Evolutionary conservation across 1,284 basidiomycete species (phyloP), one percentile per base, ranked within the genome.

Genomic region (Malassezia vespertilionis): DNA sequence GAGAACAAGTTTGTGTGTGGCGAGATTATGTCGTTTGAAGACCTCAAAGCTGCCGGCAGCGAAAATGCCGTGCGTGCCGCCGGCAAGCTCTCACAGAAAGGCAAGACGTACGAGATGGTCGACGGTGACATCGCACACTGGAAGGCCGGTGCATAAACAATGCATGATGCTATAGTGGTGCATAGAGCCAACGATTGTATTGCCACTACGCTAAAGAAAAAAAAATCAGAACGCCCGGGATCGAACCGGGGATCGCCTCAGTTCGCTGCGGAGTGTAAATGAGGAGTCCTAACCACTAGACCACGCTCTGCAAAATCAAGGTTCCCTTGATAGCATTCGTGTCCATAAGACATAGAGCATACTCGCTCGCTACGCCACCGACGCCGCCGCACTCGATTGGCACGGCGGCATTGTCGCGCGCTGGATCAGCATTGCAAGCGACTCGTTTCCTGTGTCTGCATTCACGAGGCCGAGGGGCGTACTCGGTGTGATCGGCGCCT

Each of bases 1-100:
- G 86, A 96, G 76, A 86, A 91, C 73, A 93, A 93, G 75, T 96
- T 97, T 64, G 86, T 99, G n/a, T 97, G 91, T 64, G 93, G 91
- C 74, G 91, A 97, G 74, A 95, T 97, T 71, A 95, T 96, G 86
- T 69, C 81, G 4, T 95, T 82, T 65, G 81, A 82, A 0, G 93
- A 96, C 71, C 76, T 99, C 56, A 84, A 84, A 71, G 88, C 95
- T 73, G 76, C 89, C 63, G 91, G 89, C 12, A 83, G 81, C 55
- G 93, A 99, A 76, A 59, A 79, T 3, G 81, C 83, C 10, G 89
- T 93, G 70, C 96, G 96, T 75, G 86, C 90, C 46, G 88, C 84
- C 17, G 93, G 93, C 33, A 96, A 93, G 74, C 79, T 91, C 52
- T 78, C 86, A 69, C 91, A 99, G 71, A 88, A 95, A 72, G 91